A percentile compares a stretch with the other conserved stretches of the same genome.
phyloP scores from a whole-genome alignment of 2,329 filamentous ascomycete genomes.

The Zymoseptoria brevis region DNA sequence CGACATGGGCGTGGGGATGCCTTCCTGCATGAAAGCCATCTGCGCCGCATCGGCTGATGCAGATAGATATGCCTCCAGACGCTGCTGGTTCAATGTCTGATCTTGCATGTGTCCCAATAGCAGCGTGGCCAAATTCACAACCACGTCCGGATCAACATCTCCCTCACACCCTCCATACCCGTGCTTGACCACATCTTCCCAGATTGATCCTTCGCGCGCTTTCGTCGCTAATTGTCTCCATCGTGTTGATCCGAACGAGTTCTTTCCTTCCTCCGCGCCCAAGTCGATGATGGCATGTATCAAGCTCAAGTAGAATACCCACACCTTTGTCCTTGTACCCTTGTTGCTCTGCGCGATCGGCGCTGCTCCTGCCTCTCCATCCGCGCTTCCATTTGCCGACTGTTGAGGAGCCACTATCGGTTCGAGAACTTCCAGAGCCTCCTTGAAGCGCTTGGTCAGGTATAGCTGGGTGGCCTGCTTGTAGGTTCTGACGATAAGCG shows the following conservation, averaged over 20 bases:
- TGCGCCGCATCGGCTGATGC: constrained; percentile 46
- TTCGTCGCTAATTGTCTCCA: constrained; percentile 77
- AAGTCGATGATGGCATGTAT: constrained; percentile 86
- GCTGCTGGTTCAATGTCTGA: constrained; percentile 76
- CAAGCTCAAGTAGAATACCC: constrained; percentile 92
- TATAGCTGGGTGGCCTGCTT: constrained; percentile 91
- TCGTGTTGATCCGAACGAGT: constrained; percentile 73
- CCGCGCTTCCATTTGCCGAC: constrained; percentile 5
- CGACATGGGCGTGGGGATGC: constrained; percentile 48
- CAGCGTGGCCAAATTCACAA: constrained; percentile 84
- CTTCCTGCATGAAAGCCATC: constrained; percentile 61
- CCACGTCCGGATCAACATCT: constrained; percentile 88
- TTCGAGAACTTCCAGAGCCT: constrained; percentile 76
- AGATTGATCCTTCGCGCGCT: constrained; percentile 83
- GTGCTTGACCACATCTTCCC: constrained; percentile 82
- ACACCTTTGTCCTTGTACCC: constrained; percentile 84
- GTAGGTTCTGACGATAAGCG: constrained; percentile 82
- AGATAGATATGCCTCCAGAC: constrained; percentile 81
- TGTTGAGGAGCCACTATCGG: constrained; percentile 63
- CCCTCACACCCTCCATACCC: constrained; percentile 85
- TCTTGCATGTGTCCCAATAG: constrained; percentile 81
- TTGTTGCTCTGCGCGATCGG: constrained; percentile 73
- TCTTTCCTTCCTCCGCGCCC: constrained; percentile 82
- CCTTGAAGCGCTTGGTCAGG: constrained; percentile 83
- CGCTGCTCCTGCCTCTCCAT: constrained; percentile 40